phyloP scores from a whole-genome alignment of 108 stramenopile genomes.

The Cyclostephanos tholiformis region DNA sequence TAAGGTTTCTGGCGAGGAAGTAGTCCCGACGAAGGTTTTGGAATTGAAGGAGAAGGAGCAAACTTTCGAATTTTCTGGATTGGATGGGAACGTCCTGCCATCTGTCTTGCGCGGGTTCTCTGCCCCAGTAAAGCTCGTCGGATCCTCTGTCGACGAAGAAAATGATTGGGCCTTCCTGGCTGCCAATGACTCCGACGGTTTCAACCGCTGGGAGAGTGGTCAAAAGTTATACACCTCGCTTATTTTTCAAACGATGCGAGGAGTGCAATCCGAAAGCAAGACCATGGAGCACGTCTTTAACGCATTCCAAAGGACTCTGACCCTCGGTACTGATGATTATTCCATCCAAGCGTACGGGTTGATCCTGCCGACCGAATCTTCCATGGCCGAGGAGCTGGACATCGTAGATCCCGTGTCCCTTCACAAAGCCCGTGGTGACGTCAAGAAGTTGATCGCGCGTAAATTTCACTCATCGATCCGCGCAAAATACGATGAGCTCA shows the following conservation, averaged over 20 bases:
- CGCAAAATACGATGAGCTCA: constrained; percentile 58
- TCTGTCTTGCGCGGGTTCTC: constrained; percentile 92
- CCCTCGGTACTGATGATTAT: constrained; percentile 40
- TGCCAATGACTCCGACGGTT: constrained; percentile 76
- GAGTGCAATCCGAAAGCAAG: constrained; percentile 16
- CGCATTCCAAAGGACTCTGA: constrained; percentile 40
- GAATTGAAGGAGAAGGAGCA: constrained; percentile 84
- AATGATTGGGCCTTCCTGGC: constrained; percentile 64
- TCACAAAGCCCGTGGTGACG: constrained; percentile 45
- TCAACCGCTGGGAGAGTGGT: constrained; percentile 79
- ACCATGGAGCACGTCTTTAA: constrained; percentile 46
- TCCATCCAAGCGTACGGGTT: constrained; percentile 65
- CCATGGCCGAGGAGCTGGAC: constrained; percentile 56
- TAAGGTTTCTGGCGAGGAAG: constrained; percentile 77
- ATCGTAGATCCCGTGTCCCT: constrained; percentile 57
- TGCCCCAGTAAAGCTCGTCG: constrained; percentile 92
- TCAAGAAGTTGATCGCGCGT: constrained; percentile 56
- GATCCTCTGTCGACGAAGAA: constrained; percentile 47
- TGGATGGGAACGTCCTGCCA: constrained; percentile 80
- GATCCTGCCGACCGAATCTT: constrained; percentile 57
- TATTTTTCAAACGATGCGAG: constrained; percentile 46
- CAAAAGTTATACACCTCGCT: constrained; percentile 53
- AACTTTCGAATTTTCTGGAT: constrained; percentile 80
- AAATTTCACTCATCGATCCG: constrained; percentile 38
- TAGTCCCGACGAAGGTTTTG: constrained; percentile 77